Evolutionary conservation across 2,329 filamentous ascomycete genomes (phyloP).

Genomic region (Torrubiella hemipterigena): DNA sequence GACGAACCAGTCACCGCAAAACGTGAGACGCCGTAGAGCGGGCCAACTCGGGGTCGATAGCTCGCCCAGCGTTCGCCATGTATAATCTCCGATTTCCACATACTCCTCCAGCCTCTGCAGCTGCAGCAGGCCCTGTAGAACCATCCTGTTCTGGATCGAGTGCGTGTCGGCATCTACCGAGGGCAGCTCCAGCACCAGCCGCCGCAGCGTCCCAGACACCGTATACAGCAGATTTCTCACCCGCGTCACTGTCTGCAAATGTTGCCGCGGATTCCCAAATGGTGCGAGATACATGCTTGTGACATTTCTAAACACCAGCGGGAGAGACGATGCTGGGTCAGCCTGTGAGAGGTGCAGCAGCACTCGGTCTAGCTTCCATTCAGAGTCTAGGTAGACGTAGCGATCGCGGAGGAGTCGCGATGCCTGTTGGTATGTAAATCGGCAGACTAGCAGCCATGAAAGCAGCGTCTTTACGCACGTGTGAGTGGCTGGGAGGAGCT

Average conservation of each 20-base stretch:
- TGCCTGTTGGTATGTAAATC: conserved; percentile 26
- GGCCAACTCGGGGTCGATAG: conserved; percentile 19
- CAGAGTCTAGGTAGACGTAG: conserved; percentile 31
- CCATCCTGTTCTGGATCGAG: conserved; percentile 22
- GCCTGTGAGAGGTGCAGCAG: conserved; percentile 20
- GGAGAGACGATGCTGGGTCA: conserved; percentile 1
- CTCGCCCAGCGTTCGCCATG: conserved; percentile 12
- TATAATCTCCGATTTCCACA: conserved; percentile 32
- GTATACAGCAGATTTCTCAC: conserved; percentile 29
- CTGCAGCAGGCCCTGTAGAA: conserved; percentile 31
- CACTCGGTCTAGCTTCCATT: conserved; percentile 19
- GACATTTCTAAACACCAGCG: conserved; percentile 19
- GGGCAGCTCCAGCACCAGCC: conserved; percentile 35
- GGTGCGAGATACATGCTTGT: conserved; percentile 29
- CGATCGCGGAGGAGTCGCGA: conserved; percentile 28
- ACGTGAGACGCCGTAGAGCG: conserved; percentile 25
- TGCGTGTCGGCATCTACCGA: conserved; percentile 33
- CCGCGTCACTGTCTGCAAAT: conserved; percentile 25
- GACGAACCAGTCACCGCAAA: conserved; percentile 27
- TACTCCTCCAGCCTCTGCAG: conserved; percentile 34
- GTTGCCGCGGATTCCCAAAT: conserved; percentile 22
- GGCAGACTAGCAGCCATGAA: conserved; percentile 29
- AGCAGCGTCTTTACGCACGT: conserved; percentile 29
- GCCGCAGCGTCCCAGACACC: conserved; percentile 25
- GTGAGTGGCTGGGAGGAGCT: conserved; percentile 24